These are phyloP conservation scores for Amauroascus niger DNA, from an alignment of 2,329 filamentous ascomycete genomes.

Conservation along the genomic window DNA sequence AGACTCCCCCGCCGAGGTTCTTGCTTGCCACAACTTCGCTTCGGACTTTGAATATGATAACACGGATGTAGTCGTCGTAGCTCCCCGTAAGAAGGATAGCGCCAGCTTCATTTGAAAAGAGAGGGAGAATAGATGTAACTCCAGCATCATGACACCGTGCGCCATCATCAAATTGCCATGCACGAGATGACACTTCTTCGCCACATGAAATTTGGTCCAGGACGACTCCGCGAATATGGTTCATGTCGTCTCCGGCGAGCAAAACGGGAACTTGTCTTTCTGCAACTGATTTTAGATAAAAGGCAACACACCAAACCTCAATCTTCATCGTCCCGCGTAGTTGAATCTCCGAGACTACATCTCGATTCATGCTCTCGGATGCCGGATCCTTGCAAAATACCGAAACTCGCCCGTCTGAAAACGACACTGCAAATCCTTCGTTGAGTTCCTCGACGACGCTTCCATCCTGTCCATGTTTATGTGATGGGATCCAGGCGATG, in stretches of 20 bases:
- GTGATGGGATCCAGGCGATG: conserved; percentile 59
- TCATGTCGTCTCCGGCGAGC: conserved; percentile 36
- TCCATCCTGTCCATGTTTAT: conserved; percentile 19
- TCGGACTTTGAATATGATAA: conserved; percentile 39
- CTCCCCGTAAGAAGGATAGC: conserved; percentile 70
- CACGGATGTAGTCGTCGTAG: conserved; percentile 75
- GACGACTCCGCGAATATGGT: conserved; percentile 27
- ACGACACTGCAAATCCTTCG: conserved; percentile 57
- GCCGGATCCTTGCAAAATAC: conserved; percentile 41
- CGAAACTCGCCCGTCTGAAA: conserved; percentile 57
- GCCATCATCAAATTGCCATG: conserved; percentile 35
- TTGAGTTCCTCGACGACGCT: conserved; percentile 13
- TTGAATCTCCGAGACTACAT: conserved; percentile 63
- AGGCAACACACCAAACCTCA: conserved; percentile 35
- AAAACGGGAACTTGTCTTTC: conserved; percentile 20
- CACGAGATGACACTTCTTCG: conserved; percentile 4
- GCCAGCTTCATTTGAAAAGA: conserved; percentile 42
- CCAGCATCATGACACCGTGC: conserved; percentile 63
- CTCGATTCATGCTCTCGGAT: conserved; percentile 25
- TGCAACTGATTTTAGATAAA: neutral
- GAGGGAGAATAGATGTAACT: conserved; percentile 74
- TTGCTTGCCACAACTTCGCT: conserved; percentile 51
- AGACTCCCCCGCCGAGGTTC: conserved; percentile 71
- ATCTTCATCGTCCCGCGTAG: conserved; percentile 41
- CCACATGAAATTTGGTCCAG: conserved; percentile 15